Evolutionary conservation across 1,284 basidiomycete species (phyloP), one percentile per base, ranked within the genome.

Genomic region (Austroboletus olivaceoglutinosus): DNA sequence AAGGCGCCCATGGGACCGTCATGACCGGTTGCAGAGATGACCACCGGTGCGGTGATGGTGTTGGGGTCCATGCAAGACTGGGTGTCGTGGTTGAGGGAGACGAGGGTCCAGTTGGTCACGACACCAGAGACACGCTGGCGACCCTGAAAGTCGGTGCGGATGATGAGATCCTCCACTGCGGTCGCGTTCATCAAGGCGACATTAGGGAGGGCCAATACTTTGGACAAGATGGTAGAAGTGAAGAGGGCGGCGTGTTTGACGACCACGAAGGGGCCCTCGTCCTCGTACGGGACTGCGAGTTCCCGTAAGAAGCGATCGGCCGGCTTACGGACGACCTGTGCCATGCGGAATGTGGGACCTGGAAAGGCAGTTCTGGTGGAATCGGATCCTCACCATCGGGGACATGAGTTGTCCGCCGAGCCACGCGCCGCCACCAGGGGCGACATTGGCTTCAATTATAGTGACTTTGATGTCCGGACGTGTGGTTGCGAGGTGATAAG

Each of bases 1-100:
- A 92, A 93, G 3, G 89, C 90, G 38, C 90, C 90, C 81, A 91
- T 91, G 1, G 89, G 89, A 0, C 89, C 90, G 60, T 91, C 89
- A 65, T 90, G 86, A 13, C 86, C 83, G 30, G 84, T 86, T 18
- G 83, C 82, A 37, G 79, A 81, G 45, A 87, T 72, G 57, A 90
- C 73, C n/a, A 92, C 74, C 1, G 89, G 89, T 1, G 86, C 85
- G 27, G 86, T 90, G 69, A 91, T 86, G 33, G 87, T 89, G 70
- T 88, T 86, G 29, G 89, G 89, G 68, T 92, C 90, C 89, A 92
- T 92, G 78, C 89, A 92, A 25, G 80, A 84, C 70, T 91, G 86
- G 52, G 84, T 86, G 62, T 87, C 86, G 67, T 91, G 88, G 70
- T 90, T 89, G 52, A 91, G 78, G 15, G 86, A 81, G 50, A 91